Base-by-base conservation (phyloP, 768 basidiomycete genomes). In the Amanita polypyramis region DNA sequence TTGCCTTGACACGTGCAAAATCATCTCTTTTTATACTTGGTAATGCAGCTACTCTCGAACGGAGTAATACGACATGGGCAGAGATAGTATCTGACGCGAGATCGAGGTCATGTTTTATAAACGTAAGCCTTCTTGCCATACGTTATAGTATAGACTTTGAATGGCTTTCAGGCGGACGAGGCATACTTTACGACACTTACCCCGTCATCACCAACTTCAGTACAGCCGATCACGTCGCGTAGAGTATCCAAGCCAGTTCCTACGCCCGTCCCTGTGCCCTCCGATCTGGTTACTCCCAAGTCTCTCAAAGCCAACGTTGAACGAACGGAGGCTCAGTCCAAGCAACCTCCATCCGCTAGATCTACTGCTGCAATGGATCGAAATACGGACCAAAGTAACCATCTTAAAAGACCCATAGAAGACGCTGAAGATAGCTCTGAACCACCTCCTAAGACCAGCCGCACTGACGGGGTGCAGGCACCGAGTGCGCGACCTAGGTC, bases 1-100 rank as follows among this genome's bases (percentile, higher is more conserved):
- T 99, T n/a, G 94, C 94, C 23, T 67, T 99, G 20, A 99, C 95
- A n/a, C 82, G 96, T 56, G 91, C 95, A 2, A 88, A 85, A 57
- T 91, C 91, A 5, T 96, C 95, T 8, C 67, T 99, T 2, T 99
- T 93, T 63, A 82, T 99, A 47, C 73, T 99, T 25, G 96, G 96
- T 5, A 82, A 98, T 62, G 84, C 82, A 10, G 69, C 89, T 5
- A 98, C 94, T 1, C 73, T 99, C 4, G 86, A 93, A 62, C 72
- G 93, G 46, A 90, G 91, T 54, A 82, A 94, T 55, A 66, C 71
- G 14, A 79, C 70, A 10, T 97, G 94, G 94, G 73, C 70, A 50
- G 66, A 70, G 23, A 93, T 96, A 39, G 73, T 96, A 20, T 62
- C 67, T 15, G 84, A 97, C 59, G 90, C 94, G 5, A 70, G 80